Conservation (phyloP, 2,329 filamentous ascomycete genomes). For the Ustulina deusta region DNA sequence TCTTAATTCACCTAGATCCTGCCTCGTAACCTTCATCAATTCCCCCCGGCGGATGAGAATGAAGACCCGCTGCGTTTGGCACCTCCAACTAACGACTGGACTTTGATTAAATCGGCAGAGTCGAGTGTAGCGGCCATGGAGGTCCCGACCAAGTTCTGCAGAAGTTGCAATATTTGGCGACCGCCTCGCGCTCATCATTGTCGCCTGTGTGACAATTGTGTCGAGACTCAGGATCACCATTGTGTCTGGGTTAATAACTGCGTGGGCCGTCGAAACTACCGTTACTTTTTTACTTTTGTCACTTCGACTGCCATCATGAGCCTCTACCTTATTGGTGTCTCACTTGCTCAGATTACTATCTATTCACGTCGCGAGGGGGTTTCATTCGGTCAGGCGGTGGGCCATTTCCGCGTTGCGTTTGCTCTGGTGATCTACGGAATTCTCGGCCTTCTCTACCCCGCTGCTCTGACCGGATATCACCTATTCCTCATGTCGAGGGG, state of each 20-base stretch:
- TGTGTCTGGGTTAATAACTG: conserved; percentile 99
- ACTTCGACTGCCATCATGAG: conserved; percentile 80
- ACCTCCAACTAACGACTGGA: conserved; percentile 93
- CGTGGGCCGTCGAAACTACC: conserved; percentile 95
- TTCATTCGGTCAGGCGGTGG: conserved; percentile 76
- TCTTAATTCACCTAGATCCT: conserved; percentile 74
- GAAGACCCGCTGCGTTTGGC: conserved; percentile 85
- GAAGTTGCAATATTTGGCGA: conserved; percentile 97
- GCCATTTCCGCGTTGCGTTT: conserved; percentile 82
- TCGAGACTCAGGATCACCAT: conserved; percentile 97
- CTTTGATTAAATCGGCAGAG: conserved; percentile 84
- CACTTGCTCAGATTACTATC: conserved; percentile 81
- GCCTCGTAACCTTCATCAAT: conserved; percentile 89
- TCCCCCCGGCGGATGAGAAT: conserved; percentile 79
- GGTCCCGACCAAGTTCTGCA: conserved; percentile 97
- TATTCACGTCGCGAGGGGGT: conserved; percentile 74
- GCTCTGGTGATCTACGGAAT: conserved; percentile 88
- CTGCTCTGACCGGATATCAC: conserved; percentile 87
- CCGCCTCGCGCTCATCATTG: conserved; percentile 96
- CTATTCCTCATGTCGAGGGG: conserved; percentile 90
- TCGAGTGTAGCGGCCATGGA: conserved; percentile 89
- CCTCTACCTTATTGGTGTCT: conserved; percentile 80
- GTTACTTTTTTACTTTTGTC: conserved; percentile 96
- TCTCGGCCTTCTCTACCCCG: conserved; percentile 81
- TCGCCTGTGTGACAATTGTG: conserved; percentile 94